phyloP scores from a whole-genome alignment of 2,329 filamentous ascomycete genomes.

The Onygenales sp. region DNA sequence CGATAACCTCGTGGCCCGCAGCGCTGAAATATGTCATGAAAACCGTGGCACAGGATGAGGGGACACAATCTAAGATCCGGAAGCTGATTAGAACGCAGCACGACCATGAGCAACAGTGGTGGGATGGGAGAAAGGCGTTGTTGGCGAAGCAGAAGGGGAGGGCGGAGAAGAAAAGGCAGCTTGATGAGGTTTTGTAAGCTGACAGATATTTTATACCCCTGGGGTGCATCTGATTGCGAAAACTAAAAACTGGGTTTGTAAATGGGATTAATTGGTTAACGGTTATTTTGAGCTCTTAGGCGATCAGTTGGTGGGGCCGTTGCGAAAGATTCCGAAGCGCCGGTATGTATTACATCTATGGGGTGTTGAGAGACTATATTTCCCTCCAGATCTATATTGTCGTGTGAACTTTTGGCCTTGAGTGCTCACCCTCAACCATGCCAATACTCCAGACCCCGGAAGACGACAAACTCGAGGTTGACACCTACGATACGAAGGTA shows the following conservation, averaged over 20 bases:
- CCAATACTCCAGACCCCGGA: slow-evolving; percentile 28
- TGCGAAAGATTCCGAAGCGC: slow-evolving; percentile 19
- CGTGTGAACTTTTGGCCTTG: not conserved
- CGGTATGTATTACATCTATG: slow-evolving; percentile 18
- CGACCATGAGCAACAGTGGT: slow-evolving; percentile 54
- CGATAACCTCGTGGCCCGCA: slow-evolving; percentile 43
- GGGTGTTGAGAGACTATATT: not conserved
- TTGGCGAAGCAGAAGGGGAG: slow-evolving; percentile 43
- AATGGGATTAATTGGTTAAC: not conserved
- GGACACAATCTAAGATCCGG: slow-evolving; percentile 36
- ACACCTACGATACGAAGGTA: slow-evolving; percentile 53
- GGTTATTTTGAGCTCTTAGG: slow-evolving; percentile 17
- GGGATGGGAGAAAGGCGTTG: slow-evolving; percentile 42
- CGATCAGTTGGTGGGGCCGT: slow-evolving; percentile 37
- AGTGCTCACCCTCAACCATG: not conserved
- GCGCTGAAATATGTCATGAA: slow-evolving; percentile 44
- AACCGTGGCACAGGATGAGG: slow-evolving; percentile 37
- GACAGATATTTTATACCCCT: not conserved
- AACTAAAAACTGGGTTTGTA: too few relatives aligned
- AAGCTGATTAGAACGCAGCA: slow-evolving; percentile 56
- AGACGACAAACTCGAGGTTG: slow-evolving; percentile 46
- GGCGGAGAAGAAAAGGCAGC: slow-evolving; percentile 42
- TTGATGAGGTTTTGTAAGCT: slow-evolving; percentile 47
- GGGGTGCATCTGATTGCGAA: slow-evolving; percentile 6
- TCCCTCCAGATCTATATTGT: not conserved